These are phyloP conservation scores for Hericium rajendrae DNA, from an alignment of 768 basidiomycete species.

Conservation along the genomic window DNA sequence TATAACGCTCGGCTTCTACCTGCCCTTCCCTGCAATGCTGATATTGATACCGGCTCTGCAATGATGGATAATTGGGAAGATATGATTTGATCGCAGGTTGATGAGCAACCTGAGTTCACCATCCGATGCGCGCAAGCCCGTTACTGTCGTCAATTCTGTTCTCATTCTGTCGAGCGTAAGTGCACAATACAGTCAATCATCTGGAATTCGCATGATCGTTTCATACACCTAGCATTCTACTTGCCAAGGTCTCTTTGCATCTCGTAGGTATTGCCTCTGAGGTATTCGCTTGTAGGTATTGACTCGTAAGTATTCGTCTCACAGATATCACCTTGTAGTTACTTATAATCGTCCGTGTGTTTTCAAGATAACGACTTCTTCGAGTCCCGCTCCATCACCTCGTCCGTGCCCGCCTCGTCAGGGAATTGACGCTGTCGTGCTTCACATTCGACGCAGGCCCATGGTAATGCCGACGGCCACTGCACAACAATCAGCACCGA, in stretches of 20 bases:
- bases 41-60: no score
- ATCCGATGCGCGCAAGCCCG: no score
- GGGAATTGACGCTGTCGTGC: background rate
- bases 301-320: no score
- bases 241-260: background rate
- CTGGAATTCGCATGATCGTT: background rate
- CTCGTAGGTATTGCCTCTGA: background rate
- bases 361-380: background rate
- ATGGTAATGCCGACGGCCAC: constrained; percentile 12
- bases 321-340: no score
- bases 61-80: no score
- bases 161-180: no score
- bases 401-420: background rate
- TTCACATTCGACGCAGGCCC: constrained; percentile 6
- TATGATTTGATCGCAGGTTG: no score
- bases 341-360: background rate
- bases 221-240: background rate
- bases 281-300: no score
- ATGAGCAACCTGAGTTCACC: no score
- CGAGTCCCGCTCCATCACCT: background rate
- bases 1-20: no score
- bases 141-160: no score
- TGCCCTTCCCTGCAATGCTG: no score
- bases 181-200: background rate
- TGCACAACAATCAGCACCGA: background rate